Evolutionary conservation across 2,329 filamentous ascomycete species (phyloP), one percentile per base, ranked within the genome.

Genomic region (Colletotrichum aenigma): DNA sequence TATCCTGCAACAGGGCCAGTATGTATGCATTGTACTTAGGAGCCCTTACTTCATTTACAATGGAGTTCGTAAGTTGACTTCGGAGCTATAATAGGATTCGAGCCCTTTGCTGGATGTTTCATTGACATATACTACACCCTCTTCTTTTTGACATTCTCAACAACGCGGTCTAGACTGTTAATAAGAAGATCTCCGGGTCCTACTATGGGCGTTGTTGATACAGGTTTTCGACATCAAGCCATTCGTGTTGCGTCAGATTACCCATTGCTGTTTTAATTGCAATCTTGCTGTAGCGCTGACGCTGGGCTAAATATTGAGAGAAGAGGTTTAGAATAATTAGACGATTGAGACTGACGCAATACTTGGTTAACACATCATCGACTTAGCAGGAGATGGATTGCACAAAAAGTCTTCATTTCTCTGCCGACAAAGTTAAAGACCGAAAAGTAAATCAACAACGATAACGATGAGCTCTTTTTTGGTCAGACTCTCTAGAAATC

Each of bases 41-140:
- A 18, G 16, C 36, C 8, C 4, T 43, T 43, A 16, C 8, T 10
- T n/a, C 36, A 18, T n/a, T 43, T 0, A 43, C 8, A 5, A 10
- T 43, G 36, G 2, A 43, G 4, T 43, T 43, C n/a, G 2, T 43
- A 2, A 43, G 36, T 10, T 43, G 1, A 18, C 16, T 18, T 18
- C 36, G 36, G 16, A 3, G 16, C 15, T 18, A 18, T 1, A 9
- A 16, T 36, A 8, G 4, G 16, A 43, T 3, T 43, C 16, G 16
- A 9, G 0, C 16, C 3, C 16, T 1, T 43, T 18, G 16, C 1
- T 4, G 18, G 18, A 6, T 1, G 4, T 10, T 5, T 5, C 0
- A 10, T 43, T 18, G 2, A n/a, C 16, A 43, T 9, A 43, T 10
- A 8, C 36, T 43, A 3, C 16, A 6, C 36, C 16, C 2, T 43